These are phyloP conservation scores for Rasamsonia emersonii DNA, from an alignment of 2,329 filamentous ascomycete species.

Conservation along the genomic window DNA sequence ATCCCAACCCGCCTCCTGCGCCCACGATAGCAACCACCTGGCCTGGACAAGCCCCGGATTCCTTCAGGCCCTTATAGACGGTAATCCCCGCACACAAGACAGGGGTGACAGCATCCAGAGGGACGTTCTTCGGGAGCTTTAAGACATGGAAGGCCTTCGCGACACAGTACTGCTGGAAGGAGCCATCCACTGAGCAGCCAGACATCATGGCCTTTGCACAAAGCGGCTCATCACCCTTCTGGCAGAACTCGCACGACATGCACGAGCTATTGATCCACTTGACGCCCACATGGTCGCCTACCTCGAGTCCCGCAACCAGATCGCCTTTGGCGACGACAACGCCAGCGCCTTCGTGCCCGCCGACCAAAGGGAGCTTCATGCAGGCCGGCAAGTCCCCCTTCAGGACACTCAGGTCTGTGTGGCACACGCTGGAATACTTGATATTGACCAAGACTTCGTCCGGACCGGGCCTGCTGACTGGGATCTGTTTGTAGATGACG, in stretches of 20 bases:
- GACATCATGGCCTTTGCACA: slow-evolving; percentile 65
- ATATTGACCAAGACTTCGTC: slow-evolving; percentile 81
- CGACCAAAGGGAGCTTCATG: slow-evolving; percentile 4
- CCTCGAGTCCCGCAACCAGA: slow-evolving; percentile 63
- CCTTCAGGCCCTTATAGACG: slow-evolving; percentile 86
- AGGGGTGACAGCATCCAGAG: slow-evolving; percentile 68
- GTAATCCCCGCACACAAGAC: slow-evolving; percentile 80
- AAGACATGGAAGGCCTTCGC: slow-evolving; percentile 81
- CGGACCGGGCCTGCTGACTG: slow-evolving; percentile 64
- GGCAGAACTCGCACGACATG: slow-evolving; percentile 70
- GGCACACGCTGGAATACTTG: slow-evolving; percentile 77
- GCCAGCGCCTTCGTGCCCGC: slow-evolving; percentile 59
- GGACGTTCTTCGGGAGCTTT: slow-evolving; percentile 66
- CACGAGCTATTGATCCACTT: slow-evolving; percentile 85
- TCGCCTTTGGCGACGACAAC: slow-evolving; percentile 68
- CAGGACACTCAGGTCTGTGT: slow-evolving; percentile 41
- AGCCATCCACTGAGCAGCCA: slow-evolving; percentile 84
- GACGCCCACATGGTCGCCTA: slow-evolving; percentile 76
- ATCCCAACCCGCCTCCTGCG: slow-evolving; percentile 74
- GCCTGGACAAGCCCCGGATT: slow-evolving; percentile 64
- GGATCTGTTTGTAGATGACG: slow-evolving; percentile 45
- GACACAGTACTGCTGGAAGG: slow-evolving; percentile 87
- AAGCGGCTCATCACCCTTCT: slow-evolving; percentile 66
- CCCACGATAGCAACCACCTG: slow-evolving; percentile 78
- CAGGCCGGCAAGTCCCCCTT: neutral